phyloP scores from a whole-genome alignment of 768 basidiomycete species.

The Mycena metata region DNA sequence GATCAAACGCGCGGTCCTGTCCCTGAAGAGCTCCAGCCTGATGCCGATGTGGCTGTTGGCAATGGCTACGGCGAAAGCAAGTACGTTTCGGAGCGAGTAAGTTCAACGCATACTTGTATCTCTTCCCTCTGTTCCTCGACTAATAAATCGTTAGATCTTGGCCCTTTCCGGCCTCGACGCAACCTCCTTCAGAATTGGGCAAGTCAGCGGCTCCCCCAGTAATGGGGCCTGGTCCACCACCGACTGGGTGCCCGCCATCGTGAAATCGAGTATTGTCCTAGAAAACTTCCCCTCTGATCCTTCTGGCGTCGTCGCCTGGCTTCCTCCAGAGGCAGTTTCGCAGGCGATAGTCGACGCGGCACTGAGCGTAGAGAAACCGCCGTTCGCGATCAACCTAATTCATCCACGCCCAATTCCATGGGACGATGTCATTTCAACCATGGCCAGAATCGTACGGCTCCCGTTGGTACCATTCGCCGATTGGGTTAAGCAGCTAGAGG shows the following conservation, averaged over 20 bases:
- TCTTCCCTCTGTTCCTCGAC: constrained; percentile 24
- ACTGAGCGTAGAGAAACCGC: constrained; percentile 36
- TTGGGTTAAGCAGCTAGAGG: constrained; percentile 16
- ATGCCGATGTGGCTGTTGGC: constrained; percentile 46
- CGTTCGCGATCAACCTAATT: constrained; percentile 51
- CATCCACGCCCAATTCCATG: constrained; percentile 53
- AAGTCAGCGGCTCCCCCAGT: constrained; percentile 37
- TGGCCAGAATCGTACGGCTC: constrained; percentile 34
- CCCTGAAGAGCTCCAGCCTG: constrained; percentile 50
- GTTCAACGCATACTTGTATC: constrained; percentile 4
- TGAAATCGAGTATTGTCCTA: constrained; percentile 41
- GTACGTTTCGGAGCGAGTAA: constrained; percentile 51
- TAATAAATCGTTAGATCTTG: constrained; percentile 45
- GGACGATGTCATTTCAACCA: constrained; percentile 40
- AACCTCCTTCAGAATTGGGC: constrained; percentile 46
- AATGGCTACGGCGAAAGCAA: constrained; percentile 52
- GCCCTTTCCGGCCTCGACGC: constrained; percentile 48
- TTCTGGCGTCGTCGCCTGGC: constrained; percentile 49
- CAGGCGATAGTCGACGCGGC: constrained; percentile 50
- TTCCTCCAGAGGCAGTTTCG: constrained; percentile 52
- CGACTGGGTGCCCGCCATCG: constrained; percentile 49
- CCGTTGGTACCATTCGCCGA: constrained; percentile 15
- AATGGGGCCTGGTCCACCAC: constrained; percentile 48
- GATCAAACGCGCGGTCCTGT: constrained; percentile 44
- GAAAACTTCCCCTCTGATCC: constrained; percentile 29